A percentile compares a stretch with the other conserved stretches of the same genome.
Conservation (phyloP, 2,329 filamentous ascomycete species). For the Fusarium sp. region DNA sequence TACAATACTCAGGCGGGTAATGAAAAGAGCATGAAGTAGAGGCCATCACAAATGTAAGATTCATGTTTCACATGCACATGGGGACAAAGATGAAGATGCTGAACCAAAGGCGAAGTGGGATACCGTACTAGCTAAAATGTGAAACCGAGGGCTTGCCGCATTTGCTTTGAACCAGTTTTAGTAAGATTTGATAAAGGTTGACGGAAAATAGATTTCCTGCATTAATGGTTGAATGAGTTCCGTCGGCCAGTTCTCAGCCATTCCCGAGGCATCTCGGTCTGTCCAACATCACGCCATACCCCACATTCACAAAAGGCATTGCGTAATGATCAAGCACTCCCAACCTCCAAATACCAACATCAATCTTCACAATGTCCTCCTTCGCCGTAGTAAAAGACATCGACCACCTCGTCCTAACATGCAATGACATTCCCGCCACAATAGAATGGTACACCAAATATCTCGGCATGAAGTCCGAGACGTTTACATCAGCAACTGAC, state of each 20-base stretch:
- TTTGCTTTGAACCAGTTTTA: too few species aligned
- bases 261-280: not conserved
- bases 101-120: not conserved
- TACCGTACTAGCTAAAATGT: not conserved
- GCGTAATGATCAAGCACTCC: not conserved
- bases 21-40: too few species aligned
- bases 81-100: not conserved
- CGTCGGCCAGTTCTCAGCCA: not conserved
- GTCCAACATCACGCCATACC: not conserved
- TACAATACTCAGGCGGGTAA: too few species aligned
- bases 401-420: conserved; percentile 69
- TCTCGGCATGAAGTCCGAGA: conserved; percentile 65
- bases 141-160: rapidly evolving
- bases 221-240: rapidly evolving
- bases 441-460: conserved; percentile 62
- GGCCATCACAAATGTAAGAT: rapidly evolving
- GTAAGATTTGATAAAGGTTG: rapidly evolving
- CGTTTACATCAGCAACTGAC: conserved; percentile 54
- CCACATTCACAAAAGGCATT: not conserved
- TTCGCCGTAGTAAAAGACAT: conserved; percentile 53
- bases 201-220: too few species aligned
- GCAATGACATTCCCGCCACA: conserved; percentile 57
- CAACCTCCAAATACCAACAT: not conserved
- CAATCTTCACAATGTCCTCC: conserved; percentile 18
- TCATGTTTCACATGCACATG: not conserved